phyloP scores from a whole-genome alignment of 2,329 filamentous ascomycete genomes.

The Hawksworthiomyces lignivorus region DNA sequence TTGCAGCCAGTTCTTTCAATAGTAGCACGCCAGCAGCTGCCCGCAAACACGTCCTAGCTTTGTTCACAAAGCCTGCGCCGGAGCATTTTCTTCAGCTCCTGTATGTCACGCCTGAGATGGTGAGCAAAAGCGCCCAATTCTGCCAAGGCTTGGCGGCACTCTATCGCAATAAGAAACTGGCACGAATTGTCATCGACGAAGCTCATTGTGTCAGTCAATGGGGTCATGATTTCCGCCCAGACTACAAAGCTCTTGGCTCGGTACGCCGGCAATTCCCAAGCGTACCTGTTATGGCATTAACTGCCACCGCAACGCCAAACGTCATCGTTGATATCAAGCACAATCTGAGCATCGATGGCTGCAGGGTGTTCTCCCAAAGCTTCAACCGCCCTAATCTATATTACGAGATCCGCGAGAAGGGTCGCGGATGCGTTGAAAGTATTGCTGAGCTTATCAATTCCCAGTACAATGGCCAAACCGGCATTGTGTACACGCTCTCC shows the following conservation, averaged over 20 bases:
- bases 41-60: slow-evolving; percentile 57
- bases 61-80: slow-evolving; percentile 54
- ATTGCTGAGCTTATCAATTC: slow-evolving; percentile 62
- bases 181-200: slow-evolving; percentile 92
- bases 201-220: slow-evolving; percentile 99
- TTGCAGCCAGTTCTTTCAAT: slow-evolving; percentile 77
- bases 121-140: slow-evolving; percentile 71
- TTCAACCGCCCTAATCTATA: slow-evolving; percentile 95
- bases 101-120: slow-evolving; percentile 96
- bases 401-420: slow-evolving; percentile 75
- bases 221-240: slow-evolving; percentile 95
- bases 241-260: slow-evolving; percentile 81
- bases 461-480: slow-evolving; percentile 64
- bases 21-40: slow-evolving; percentile 60
- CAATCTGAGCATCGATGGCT: slow-evolving; percentile 75
- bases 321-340: slow-evolving; percentile 88
- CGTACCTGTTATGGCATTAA: slow-evolving; percentile 89
- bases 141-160: slow-evolving; percentile 57
- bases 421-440: slow-evolving; percentile 43
- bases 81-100: slow-evolving; percentile 77
- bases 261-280: slow-evolving; percentile 64
- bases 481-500: slow-evolving; percentile 90
- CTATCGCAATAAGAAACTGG: slow-evolving; percentile 64
- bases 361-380: slow-evolving; percentile 78
- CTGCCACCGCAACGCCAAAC: slow-evolving; percentile 87